Evolutionary conservation across 2,329 filamentous ascomycete genomes (phyloP).

Genomic region (Colletotrichum tabaci): DNA sequence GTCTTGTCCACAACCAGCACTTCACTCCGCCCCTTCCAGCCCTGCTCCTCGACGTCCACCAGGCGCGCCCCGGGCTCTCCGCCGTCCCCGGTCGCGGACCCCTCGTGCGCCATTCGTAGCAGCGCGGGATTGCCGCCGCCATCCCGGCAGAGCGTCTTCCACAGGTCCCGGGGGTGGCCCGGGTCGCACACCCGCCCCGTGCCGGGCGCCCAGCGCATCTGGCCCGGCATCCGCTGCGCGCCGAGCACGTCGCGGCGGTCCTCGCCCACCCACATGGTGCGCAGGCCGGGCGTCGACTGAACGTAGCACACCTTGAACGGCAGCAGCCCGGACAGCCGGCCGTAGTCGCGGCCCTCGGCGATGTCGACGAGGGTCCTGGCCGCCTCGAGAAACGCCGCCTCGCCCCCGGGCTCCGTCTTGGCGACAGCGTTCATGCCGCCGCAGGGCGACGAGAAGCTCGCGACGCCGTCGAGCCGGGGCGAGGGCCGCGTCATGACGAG

Average conservation of each 20-base stretch:
- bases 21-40: slow-evolving; percentile 39
- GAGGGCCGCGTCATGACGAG: slow-evolving; percentile 36
- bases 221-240: slow-evolving; percentile 56
- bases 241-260: slow-evolving; percentile 61
- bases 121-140: slow-evolving; percentile 28
- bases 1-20: slow-evolving; percentile 21
- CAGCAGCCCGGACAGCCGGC: slow-evolving; percentile 58
- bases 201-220: slow-evolving; percentile 46
- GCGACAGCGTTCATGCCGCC: slow-evolving; percentile 9
- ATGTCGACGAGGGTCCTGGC: slow-evolving; percentile 15
- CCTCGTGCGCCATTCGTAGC: slow-evolving; percentile 36
- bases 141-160: slow-evolving; percentile 14
- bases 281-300: slow-evolving; percentile 55
- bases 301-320: slow-evolving; percentile 61
- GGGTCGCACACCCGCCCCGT: slow-evolving; percentile 34
- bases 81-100: not conserved
- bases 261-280: slow-evolving; percentile 58
- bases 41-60: slow-evolving; percentile 34
- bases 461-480: not conserved
- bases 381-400: slow-evolving; percentile 12
- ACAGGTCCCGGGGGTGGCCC: slow-evolving; percentile 19
- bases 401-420: slow-evolving; percentile 3
- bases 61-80: slow-evolving; percentile 10
- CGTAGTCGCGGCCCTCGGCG: slow-evolving; percentile 39
- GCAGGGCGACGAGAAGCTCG: slow-evolving; percentile 11